These are phyloP conservation scores for Silene vulgaris DNA, from an alignment of 179 eudicot species.

Conservation along the genomic window DNA sequence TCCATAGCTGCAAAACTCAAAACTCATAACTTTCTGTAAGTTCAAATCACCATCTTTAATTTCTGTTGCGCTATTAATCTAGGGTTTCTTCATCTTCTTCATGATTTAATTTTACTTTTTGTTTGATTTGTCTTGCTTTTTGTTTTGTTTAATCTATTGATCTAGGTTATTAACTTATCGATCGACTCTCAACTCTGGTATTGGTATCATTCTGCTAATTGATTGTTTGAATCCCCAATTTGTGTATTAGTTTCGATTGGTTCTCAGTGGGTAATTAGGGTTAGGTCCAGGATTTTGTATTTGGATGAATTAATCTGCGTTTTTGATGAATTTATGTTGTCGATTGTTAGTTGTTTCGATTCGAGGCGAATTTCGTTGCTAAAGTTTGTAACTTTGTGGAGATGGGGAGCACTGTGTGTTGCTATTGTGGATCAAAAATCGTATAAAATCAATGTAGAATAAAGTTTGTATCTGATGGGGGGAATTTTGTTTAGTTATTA, in stretches of 20 bases:
- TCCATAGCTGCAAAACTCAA: background rate
- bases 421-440: background rate
- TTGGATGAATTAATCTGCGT: background rate
- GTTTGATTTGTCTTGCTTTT: background rate
- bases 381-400: background rate
- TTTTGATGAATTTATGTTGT: background rate
- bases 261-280: slow-evolving; percentile 1
- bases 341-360: background rate
- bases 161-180: background rate
- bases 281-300: background rate
- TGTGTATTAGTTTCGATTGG: background rate
- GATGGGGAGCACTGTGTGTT: background rate
- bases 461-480: background rate
- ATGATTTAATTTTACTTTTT: background rate
- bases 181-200: background rate
- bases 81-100: background rate
- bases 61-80: background rate
- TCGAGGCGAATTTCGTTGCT: background rate
- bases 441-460: background rate
- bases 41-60: background rate
- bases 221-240: background rate
- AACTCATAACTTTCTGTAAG: background rate
- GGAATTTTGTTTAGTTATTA: background rate
- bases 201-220: background rate
- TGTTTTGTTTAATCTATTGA: background rate